Evolutionary conservation across 2,329 filamentous ascomycete species (phyloP).

Genomic region (Biscogniauxia mediterranea): DNA sequence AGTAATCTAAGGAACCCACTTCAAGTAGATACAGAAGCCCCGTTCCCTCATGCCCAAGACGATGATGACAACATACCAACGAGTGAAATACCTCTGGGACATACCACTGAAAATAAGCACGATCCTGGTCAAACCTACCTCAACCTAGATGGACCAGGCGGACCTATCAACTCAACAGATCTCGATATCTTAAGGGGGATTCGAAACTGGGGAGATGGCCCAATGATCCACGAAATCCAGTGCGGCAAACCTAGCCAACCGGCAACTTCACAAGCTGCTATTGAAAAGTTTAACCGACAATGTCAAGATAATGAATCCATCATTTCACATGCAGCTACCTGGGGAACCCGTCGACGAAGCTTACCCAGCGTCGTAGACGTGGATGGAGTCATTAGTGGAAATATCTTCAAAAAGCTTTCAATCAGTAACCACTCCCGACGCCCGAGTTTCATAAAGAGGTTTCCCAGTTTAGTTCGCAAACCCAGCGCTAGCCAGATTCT

Average conservation of each 20-base stretch:
- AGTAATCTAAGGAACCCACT: conserved; percentile 12
- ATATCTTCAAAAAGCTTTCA: conserved; percentile 61
- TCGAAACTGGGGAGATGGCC: conserved; percentile 50
- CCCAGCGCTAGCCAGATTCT: conserved; percentile 44
- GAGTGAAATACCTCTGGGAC: conserved; percentile 44
- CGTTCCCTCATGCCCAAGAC: conserved; percentile 14
- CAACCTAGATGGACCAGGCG: conserved; percentile 34
- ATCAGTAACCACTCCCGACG: conserved; percentile 47
- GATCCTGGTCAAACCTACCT: conserved; percentile 52
- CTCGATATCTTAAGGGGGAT: conserved; percentile 48
- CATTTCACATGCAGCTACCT: conserved; percentile 63
- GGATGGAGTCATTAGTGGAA: conserved; percentile 58
- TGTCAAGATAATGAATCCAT: conserved; percentile 57
- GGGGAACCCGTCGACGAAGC: conserved; percentile 67
- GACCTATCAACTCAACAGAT: conserved; percentile 45
- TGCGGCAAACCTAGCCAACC: conserved; percentile 41
- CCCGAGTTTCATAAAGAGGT: conserved; percentile 53
- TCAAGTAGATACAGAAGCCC: conserved; percentile 9
- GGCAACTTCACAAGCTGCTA: conserved; percentile 51
- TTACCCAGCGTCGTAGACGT: conserved; percentile 59
- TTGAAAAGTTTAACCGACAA: conserved; percentile 50
- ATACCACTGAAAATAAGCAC: conserved; percentile 50
- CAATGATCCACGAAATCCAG: conserved; percentile 46
- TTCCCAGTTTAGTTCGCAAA: conserved; percentile 50
- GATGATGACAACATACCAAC: conserved; percentile 38